These are phyloP conservation scores for Tripidium arundinaceum DNA, from an alignment of 202 grass and related monocot genomes.

Conservation along the genomic window DNA sequence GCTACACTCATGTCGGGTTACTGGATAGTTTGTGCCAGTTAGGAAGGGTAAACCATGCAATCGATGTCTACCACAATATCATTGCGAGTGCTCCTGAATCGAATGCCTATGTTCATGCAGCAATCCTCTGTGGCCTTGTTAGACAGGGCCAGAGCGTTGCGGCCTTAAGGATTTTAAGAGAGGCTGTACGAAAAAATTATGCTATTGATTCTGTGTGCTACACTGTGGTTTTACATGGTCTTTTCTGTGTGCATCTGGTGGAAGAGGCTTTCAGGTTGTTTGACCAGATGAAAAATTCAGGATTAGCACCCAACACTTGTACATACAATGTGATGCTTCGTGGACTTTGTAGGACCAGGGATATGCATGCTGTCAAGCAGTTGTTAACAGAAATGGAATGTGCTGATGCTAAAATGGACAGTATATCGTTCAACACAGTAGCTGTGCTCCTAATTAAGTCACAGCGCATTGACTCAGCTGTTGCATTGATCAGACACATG, in stretches of 20 bases:
- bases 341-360: conserved; percentile 61
- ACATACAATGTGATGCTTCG: conserved; percentile 88
- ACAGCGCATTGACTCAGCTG: conserved; percentile 24
- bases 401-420: conserved; percentile 58
- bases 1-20: conserved; percentile 65
- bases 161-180: conserved; percentile 53
- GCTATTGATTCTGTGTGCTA: conserved; percentile 66
- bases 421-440: conserved; percentile 64
- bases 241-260: conserved; percentile 48
- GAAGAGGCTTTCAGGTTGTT: conserved; percentile 74
- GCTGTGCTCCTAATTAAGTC: conserved; percentile 65
- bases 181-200: conserved; percentile 47
- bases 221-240: conserved; percentile 68
- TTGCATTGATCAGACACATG: conserved; percentile 54
- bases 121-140: conserved; percentile 56
- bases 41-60: conserved; percentile 45
- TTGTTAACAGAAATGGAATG: conserved; percentile 71
- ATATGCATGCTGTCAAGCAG: conserved; percentile 48
- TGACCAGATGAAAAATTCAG: conserved; percentile 68
- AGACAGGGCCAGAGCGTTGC: conserved; percentile 42
- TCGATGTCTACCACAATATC: conserved; percentile 48
- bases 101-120: conserved; percentile 55
- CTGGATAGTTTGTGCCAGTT: conserved; percentile 61
- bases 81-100: conserved; percentile 40
- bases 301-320: conserved; percentile 49